These are phyloP conservation scores for Sporothrix dimorphospora DNA, from an alignment of 2,329 filamentous ascomycete genomes.

Conservation along the genomic window DNA sequence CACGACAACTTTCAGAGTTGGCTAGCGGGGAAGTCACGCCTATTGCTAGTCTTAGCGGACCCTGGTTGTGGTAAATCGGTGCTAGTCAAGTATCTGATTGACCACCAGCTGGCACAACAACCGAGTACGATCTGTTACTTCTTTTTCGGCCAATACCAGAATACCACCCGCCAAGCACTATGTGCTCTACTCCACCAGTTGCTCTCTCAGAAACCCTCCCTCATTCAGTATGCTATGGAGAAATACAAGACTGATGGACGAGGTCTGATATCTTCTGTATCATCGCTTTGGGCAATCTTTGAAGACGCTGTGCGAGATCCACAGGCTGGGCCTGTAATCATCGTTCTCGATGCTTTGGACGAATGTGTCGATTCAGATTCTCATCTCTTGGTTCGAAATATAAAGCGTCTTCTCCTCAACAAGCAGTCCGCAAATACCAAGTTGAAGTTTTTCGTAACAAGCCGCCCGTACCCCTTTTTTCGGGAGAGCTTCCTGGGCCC, in stretches of 20 bases:
- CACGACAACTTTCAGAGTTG: slow-evolving; percentile 20
- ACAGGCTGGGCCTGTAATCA: slow-evolving; percentile 39
- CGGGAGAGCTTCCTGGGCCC: background rate
- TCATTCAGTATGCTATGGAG: slow-evolving; percentile 42
- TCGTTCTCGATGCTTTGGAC: slow-evolving; percentile 48
- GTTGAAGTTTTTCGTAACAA: background rate
- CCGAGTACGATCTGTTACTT: slow-evolving; percentile 45
- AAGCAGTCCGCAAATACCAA: background rate
- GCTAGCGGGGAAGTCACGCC: background rate
- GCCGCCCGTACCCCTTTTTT: background rate
- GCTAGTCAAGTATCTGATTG: slow-evolving; percentile 19
- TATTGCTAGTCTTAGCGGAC: slow-evolving; percentile 23
- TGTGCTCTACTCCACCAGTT: slow-evolving; percentile 48
- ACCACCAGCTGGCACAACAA: background rate
- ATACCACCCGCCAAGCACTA: slow-evolving; percentile 42
- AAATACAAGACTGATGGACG: slow-evolving; percentile 37
- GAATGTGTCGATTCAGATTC: slow-evolving; percentile 30
- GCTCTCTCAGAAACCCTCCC: slow-evolving; percentile 38
- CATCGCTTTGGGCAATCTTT: slow-evolving; percentile 43
- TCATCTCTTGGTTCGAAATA: background rate
- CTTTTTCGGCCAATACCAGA: slow-evolving; percentile 48
- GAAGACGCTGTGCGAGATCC: slow-evolving; percentile 37
- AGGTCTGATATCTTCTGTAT: slow-evolving; percentile 34
- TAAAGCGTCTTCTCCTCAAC: background rate
- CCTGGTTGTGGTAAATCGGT: slow-evolving; percentile 29